A percentile compares a stretch with the other conserved stretches of the same genome.
These are phyloP conservation scores for Eurotiales sp. DNA, from an alignment of 2,329 filamentous ascomycete species.

Conservation along the genomic window DNA sequence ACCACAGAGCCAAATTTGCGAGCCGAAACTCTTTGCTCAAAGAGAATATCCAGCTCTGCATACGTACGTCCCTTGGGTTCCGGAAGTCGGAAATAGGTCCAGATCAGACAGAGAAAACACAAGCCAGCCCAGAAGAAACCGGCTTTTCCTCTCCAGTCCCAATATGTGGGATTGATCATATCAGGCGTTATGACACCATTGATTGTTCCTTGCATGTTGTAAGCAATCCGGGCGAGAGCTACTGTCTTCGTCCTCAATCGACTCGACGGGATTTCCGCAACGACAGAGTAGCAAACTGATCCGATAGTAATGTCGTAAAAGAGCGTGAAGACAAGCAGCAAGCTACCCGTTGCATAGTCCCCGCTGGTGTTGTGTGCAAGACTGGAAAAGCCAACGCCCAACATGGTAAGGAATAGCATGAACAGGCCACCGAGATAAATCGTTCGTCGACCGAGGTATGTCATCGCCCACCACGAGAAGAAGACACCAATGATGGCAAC, in stretches of 20 bases:
- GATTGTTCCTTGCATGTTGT: constrained; percentile 36
- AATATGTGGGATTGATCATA: constrained; percentile 32
- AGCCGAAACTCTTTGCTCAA: constrained; percentile 66
- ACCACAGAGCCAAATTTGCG: constrained; percentile 63
- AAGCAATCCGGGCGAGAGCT: constrained; percentile 35
- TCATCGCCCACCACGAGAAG: constrained; percentile 29
- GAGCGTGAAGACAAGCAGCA: constrained; percentile 36
- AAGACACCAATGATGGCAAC: constrained; percentile 33
- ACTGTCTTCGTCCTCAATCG: constrained; percentile 44
- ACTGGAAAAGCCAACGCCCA: constrained; percentile 35
- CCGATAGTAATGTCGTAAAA: constrained; percentile 40
- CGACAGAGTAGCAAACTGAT: constrained; percentile 42
- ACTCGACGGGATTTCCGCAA: constrained; percentile 44
- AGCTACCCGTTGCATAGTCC: constrained; percentile 32
- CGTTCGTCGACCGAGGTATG: constrained; percentile 27
- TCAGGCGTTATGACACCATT: constrained; percentile 39
- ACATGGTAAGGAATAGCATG: constrained; percentile 27
- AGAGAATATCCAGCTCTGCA: constrained; percentile 40
- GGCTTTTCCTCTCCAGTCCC: constrained; percentile 23
- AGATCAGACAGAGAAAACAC: neutral
- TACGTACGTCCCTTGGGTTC: constrained; percentile 34
- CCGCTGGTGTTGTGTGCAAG: constrained; percentile 37
- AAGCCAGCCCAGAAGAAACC: constrained; percentile 25
- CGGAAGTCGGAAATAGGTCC: neutral
- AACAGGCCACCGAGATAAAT: constrained; percentile 29